A percentile compares a stretch with the other conserved stretches of the same genome.
These are phyloP conservation scores for Mrakia gelida DNA, from an alignment of 768 basidiomycete species.

Conservation along the genomic window DNA sequence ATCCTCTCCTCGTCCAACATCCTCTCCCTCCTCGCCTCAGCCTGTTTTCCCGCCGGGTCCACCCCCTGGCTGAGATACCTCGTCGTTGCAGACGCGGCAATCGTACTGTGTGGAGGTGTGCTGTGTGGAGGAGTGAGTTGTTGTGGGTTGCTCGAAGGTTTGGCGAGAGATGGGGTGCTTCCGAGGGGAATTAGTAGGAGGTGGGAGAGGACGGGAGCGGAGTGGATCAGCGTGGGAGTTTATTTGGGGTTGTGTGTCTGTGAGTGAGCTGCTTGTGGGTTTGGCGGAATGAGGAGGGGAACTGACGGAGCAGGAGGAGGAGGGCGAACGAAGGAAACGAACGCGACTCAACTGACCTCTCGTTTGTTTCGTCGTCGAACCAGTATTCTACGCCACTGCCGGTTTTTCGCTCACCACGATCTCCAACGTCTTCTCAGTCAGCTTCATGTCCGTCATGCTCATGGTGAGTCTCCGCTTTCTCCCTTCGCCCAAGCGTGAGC, in stretches of 20 bases:
- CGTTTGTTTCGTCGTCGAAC: background rate
- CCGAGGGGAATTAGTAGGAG: slow-evolving; percentile 52
- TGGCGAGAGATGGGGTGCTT: slow-evolving; percentile 54
- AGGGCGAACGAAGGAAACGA: too few species aligned
- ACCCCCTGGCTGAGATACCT: slow-evolving; percentile 59
- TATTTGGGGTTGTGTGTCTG: slow-evolving; percentile 24
- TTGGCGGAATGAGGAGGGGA: background rate
- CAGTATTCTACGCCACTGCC: slow-evolving; percentile 57
- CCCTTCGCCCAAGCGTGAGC: background rate
- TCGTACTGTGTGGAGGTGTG: slow-evolving; percentile 70
- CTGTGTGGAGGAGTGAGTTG: slow-evolving; percentile 53
- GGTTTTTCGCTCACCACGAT: slow-evolving; percentile 54
- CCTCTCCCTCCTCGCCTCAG: slow-evolving; percentile 57
- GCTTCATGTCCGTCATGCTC: slow-evolving; percentile 29
- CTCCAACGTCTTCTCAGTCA: slow-evolving; percentile 45
- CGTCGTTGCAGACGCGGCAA: slow-evolving; percentile 62
- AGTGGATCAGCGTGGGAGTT: slow-evolving; percentile 49
- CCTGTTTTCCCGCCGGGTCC: slow-evolving; percentile 51
- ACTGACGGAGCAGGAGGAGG: background rate
- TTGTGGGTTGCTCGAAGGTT: slow-evolving; percentile 48
- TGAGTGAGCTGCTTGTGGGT: background rate
- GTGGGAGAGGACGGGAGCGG: slow-evolving; percentile 54
- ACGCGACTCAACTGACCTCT: background rate
- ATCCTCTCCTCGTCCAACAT: slow-evolving; percentile 58
- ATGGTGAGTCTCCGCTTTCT: background rate